Percentiles rank a stretch among this genome's conserved stretches.
Conservation (phyloP, 2,329 filamentous ascomycete species). For the Zopfia rhizophila region DNA sequence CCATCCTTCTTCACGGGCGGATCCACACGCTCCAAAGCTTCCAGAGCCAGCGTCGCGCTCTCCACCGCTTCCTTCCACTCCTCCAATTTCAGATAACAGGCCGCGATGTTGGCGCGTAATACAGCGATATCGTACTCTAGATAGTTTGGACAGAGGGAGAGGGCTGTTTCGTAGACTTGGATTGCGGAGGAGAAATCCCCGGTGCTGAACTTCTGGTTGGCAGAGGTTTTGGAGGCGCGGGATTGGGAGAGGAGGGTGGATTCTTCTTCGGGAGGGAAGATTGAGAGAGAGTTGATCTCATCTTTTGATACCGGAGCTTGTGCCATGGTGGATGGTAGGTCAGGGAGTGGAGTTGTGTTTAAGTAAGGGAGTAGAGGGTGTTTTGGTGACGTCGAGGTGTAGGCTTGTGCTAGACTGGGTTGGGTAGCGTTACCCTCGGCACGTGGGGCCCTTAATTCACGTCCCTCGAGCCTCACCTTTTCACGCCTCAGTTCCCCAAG, state of each 20-base stretch:
- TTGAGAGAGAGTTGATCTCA: conserved; percentile 29
- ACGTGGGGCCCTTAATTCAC: conserved; percentile 34
- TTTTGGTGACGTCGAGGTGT: conserved; percentile 11
- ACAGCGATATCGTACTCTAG: conserved; percentile 90
- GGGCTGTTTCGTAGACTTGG: conserved; percentile 81
- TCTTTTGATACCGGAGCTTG: conserved; percentile 5
- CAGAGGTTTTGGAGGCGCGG: conserved; percentile 75
- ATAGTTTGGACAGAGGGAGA: conserved; percentile 82
- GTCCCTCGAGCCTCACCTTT: not conserved
- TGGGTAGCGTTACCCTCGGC: conserved; percentile 22
- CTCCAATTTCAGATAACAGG: conserved; percentile 84
- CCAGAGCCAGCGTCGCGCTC: conserved; percentile 76
- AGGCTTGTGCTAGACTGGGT: conserved; percentile 4
- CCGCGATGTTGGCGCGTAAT: conserved; percentile 86
- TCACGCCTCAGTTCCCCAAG: not conserved
- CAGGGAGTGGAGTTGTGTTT: conserved; percentile 18
- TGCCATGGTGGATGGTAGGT: conserved; percentile 8
- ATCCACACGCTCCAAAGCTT: conserved; percentile 73
- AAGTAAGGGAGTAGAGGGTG: not conserved
- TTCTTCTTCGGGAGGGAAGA: conserved; percentile 47
- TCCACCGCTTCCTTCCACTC: conserved; percentile 87
- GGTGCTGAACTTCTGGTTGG: conserved; percentile 81
- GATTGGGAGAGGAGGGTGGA: conserved; percentile 74
- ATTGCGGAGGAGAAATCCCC: conserved; percentile 81
- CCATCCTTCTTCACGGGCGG: conserved; percentile 44